Conservation (phyloP, 1,284 basidiomycete genomes). For the Apiotrichum gracile region DNA sequence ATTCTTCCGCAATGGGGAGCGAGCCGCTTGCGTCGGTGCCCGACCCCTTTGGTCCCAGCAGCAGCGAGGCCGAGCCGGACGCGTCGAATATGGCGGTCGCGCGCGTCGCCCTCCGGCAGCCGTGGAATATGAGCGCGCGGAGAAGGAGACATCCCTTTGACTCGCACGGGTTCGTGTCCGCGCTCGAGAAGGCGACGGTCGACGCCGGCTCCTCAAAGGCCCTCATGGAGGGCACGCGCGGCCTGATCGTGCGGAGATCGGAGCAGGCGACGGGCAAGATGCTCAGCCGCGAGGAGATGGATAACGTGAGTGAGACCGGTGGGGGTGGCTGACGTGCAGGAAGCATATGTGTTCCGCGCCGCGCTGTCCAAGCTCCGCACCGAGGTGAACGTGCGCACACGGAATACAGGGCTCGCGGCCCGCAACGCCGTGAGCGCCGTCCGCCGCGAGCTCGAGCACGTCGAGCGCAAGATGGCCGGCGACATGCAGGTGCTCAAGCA, state of each 20-base stretch:
- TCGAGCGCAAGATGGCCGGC: slow-evolving; percentile 90
- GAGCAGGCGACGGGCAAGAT: slow-evolving; percentile 67
- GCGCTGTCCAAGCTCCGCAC: slow-evolving; percentile 86
- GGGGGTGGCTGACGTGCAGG: slow-evolving; percentile 50
- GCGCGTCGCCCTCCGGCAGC: slow-evolving; percentile 2
- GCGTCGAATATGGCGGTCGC: slow-evolving; percentile 6
- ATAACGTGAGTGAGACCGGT: slow-evolving; percentile 64
- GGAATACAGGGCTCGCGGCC: slow-evolving; percentile 78
- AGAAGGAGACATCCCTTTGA: slow-evolving; percentile 44
- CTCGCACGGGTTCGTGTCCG: slow-evolving; percentile 45
- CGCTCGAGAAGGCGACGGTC: slow-evolving; percentile 39
- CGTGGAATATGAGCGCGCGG: background rate
- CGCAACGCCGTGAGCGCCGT: slow-evolving; percentile 69
- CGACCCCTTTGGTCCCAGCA: background rate
- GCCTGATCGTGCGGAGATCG: slow-evolving; percentile 69
- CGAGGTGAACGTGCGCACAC: slow-evolving; percentile 74
- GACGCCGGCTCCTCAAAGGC: slow-evolving; percentile 55
- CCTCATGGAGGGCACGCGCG: slow-evolving; percentile 81
- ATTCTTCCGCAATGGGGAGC: background rate
- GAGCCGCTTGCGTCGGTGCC: background rate
- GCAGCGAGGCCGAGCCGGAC: background rate
- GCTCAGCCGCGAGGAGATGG: slow-evolving; percentile 75
- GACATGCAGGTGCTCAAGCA: slow-evolving; percentile 75
- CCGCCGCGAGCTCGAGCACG: slow-evolving; percentile 77
- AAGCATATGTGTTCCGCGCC: slow-evolving; percentile 92